Evolutionary conservation across 2,329 filamentous ascomycete species (phyloP).

Genomic region (Paraphaeosphaeria minitans): DNA sequence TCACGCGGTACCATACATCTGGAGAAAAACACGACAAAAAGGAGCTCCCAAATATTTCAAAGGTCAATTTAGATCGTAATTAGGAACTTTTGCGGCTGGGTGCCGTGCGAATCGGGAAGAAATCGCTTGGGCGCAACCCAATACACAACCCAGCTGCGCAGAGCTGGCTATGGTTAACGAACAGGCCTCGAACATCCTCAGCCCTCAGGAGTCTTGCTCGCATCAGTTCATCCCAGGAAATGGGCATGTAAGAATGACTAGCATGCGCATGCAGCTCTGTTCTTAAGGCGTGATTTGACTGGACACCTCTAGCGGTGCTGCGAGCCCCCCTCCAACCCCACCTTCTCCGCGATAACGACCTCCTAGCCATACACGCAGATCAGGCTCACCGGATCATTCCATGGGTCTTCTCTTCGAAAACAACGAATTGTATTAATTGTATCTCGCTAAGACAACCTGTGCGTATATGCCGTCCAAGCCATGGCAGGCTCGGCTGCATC

Average conservation of each 20-base stretch:
- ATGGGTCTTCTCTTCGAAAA: not conserved
- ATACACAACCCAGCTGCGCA: not conserved
- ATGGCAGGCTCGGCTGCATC: slow-evolving; percentile 3
- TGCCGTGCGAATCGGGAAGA: not conserved
- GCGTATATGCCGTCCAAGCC: slow-evolving; percentile 10
- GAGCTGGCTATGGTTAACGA: not conserved
- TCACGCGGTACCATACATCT: too few relatives aligned
- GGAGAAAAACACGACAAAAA: too few relatives aligned
- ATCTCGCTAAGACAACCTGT: not conserved
- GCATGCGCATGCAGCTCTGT: slow-evolving; percentile 1
- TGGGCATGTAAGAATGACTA: not conserved
- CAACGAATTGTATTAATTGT: slow-evolving; percentile 6
- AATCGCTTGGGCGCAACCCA: too few relatives aligned
- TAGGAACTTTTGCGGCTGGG: not conserved
- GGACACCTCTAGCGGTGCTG: not conserved
- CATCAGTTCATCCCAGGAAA: not conserved
- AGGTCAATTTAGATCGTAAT: too few relatives aligned
- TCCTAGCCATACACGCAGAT: not conserved
- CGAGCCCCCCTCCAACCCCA: slow-evolving; percentile 11
- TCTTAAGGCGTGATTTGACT: not conserved
- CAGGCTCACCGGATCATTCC: slow-evolving; percentile 11
- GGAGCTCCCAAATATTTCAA: too few relatives aligned
- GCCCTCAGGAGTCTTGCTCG: not conserved
- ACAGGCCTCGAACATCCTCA: not conserved
- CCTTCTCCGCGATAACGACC: slow-evolving; percentile 7